Percentiles rank a stretch among this genome's conserved stretches.
phyloP scores from a whole-genome alignment of 148 eudicot genomes.

The Linanthus parryae region DNA sequence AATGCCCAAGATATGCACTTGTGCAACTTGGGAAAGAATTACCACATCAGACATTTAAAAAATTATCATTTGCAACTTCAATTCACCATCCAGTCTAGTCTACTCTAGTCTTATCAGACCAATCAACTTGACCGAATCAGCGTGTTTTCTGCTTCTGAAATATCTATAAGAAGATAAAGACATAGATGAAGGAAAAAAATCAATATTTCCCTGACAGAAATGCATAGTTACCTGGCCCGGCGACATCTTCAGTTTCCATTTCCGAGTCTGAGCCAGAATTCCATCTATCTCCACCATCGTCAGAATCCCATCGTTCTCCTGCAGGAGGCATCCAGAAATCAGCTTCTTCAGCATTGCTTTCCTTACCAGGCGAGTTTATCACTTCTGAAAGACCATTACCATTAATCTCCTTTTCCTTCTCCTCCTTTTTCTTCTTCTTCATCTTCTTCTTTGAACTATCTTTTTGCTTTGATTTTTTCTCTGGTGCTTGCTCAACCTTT shows the following conservation, averaged over 20 bases:
- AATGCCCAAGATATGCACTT: too few relatives aligned
- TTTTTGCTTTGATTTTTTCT: conserved; percentile 37
- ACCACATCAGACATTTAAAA: too few relatives aligned
- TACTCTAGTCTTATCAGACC: too few relatives aligned
- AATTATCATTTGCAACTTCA: too few relatives aligned
- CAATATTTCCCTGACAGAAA: too few relatives aligned
- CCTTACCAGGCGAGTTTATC: conserved; percentile 28
- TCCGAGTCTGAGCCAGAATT: conserved; percentile 53
- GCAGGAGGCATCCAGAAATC: conserved; percentile 80
- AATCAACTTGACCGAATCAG: too few relatives aligned
- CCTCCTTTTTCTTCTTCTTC: conserved; percentile 30
- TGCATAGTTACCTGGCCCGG: too few relatives aligned
- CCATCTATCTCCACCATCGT: conserved; percentile 87
- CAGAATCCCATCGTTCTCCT: conserved; percentile 84
- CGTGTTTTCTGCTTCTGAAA: too few relatives aligned
- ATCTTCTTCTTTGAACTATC: conserved; percentile 22
- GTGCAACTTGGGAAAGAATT: too few relatives aligned
- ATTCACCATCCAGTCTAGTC: too few relatives aligned
- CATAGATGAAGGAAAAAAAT: too few relatives aligned
- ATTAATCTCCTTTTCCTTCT: conserved; percentile 40
- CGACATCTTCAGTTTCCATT: conserved; percentile 33
- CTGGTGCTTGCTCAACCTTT: conserved; percentile 23
- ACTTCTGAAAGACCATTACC: conserved; percentile 23
- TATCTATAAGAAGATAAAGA: too few relatives aligned
- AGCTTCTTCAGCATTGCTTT: conserved; percentile 48